Conservation (phyloP, 2,329 filamentous ascomycete genomes). For the Lasiodiplodia sp. region DNA sequence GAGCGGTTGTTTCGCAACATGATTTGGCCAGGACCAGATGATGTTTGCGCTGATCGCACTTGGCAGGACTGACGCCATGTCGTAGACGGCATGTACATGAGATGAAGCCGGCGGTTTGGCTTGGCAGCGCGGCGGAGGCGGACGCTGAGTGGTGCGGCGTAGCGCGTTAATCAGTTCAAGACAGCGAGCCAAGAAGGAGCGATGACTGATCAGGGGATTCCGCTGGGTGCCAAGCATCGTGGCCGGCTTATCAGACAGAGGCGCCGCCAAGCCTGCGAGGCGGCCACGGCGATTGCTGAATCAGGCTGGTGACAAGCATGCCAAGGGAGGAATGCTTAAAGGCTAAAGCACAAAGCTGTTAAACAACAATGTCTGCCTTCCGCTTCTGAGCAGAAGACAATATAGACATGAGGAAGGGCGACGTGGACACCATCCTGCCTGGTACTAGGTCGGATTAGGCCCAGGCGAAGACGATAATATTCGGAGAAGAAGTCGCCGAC, state of each 20-base stretch:
- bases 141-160: slow-evolving; percentile 7
- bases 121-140: slow-evolving; percentile 11
- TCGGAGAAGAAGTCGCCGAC: background rate
- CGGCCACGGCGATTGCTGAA: background rate
- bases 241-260: slow-evolving; percentile 8
- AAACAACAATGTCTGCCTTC: slow-evolving; percentile 12
- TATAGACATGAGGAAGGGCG: background rate
- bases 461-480: background rate
- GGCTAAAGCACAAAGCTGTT: background rate
- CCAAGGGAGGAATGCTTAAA: slow-evolving; percentile 12
- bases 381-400: background rate
- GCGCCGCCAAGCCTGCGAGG: slow-evolving; percentile 19
- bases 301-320: slow-evolving; percentile 24
- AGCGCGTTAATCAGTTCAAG: slow-evolving; percentile 13
- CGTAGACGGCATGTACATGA: too few relatives aligned
- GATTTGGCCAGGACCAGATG: slow-evolving; percentile 9
- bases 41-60: slow-evolving; percentile 13
- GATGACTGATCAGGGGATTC: background rate
- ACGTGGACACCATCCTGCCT: slow-evolving; percentile 8
- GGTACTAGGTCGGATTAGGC: background rate
- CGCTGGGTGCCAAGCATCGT: slow-evolving; percentile 14
- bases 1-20: background rate
- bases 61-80: background rate
- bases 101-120: background rate
- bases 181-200: background rate